phyloP scores from a whole-genome alignment of 1,284 basidiomycete genomes.

The Austropuccinia psidii region DNA sequence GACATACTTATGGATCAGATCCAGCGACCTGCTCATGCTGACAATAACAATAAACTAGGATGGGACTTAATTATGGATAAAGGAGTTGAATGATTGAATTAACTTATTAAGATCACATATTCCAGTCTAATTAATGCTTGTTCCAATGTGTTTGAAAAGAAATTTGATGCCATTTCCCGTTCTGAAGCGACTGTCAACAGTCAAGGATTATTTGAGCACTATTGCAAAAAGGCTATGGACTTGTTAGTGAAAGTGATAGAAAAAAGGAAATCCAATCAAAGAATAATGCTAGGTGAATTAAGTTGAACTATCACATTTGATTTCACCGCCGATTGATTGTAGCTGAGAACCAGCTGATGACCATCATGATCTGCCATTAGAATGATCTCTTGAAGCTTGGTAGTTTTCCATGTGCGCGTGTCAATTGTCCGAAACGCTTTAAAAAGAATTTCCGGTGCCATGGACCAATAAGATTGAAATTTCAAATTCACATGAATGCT shows the following conservation, averaged over 20 bases:
- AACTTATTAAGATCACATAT: neutral
- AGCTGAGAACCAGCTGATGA: constrained; percentile 90
- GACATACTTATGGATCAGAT: constrained; percentile 20
- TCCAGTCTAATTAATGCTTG: neutral
- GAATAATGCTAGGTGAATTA: constrained; percentile 87
- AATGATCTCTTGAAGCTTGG: constrained; percentile 91
- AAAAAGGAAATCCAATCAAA: constrained; percentile 86
- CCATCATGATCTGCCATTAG: constrained; percentile 80
- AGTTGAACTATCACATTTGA: constrained; percentile 75
- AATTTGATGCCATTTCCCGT: constrained; percentile 29
- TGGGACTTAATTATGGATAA: constrained; percentile 35
- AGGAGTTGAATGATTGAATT: constrained; percentile 4
- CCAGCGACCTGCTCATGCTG: neutral
- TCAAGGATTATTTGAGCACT: neutral
- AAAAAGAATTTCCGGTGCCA: constrained; percentile 77
- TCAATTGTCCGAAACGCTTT: constrained; percentile 87
- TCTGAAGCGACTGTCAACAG: constrained; percentile 6
- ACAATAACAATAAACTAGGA: neutral
- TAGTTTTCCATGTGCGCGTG: constrained; percentile 64
- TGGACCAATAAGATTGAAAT: constrained; percentile 69
- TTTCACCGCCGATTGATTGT: constrained; percentile 61
- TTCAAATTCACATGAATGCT: constrained; percentile 73
- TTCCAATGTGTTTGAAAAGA: too few relatives aligned
- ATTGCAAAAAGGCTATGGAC: neutral
- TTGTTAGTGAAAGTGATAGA: constrained; percentile 54